Base-by-base conservation (phyloP, 352 stramenopile genomes). In the Phytopythium helicoides region DNA sequence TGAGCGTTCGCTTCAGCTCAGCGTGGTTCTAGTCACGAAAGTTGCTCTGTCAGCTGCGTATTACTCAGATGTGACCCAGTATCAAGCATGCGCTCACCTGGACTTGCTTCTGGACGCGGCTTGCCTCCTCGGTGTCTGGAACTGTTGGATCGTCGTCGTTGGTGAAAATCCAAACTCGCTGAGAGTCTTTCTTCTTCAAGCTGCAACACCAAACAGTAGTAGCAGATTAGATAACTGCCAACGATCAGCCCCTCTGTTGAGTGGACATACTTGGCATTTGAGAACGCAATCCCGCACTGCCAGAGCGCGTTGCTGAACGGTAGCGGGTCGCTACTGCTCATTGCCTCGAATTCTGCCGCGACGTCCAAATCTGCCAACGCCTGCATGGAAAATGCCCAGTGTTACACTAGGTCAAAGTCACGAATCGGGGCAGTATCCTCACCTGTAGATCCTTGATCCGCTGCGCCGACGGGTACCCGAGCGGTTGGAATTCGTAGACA, bases 141-240 rank as follows among this genome's bases (percentile, higher is more conserved):
- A 62, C 49, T 7, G 62, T 40, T 8, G 73, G 76, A 18, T 48
- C 62, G 56, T 94, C 84, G 62, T 92, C 75, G 54, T 94, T 92
- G 25, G 84, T 94, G 54, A 94, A 91, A 48, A 92, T 76, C 84
- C 84, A 94, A 26, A 92, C 76, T n/a, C 79, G 81, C 56, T 94
- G 81, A 26, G 76, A 81, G 56, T 94, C 81, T 54, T 89, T 88
- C 62, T 90, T 89, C 59, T 91, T 92, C n/a, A 94, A 63, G 48
- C 83, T 94, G 41, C 4, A 26, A 38, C 41, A 10, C 9, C 28
- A 21, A 47, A 18, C 19, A 25, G 53, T 19, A 25, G 7, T 22
- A 23, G 15, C 10, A 42, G 31, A 34, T 3, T 28, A 25, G 31
- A 19, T 8, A 50, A 4, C 36, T 37, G 3, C 45, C 35, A 15